Conservation (phyloP, 2,329 filamentous ascomycete species). For the Immersiporthe knoxdaviesiana region DNA sequence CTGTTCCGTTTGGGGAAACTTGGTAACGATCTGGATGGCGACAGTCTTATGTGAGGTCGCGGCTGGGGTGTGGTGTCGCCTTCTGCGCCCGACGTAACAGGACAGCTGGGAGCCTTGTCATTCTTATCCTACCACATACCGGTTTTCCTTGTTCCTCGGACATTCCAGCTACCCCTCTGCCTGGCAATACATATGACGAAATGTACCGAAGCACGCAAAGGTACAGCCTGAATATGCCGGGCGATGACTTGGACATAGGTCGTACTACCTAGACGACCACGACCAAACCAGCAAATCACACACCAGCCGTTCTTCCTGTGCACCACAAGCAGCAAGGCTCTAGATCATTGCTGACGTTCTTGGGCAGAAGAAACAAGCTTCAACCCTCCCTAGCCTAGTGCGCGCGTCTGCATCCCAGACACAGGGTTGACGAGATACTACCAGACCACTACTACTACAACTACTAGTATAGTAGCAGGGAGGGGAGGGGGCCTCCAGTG, state of each 20-base stretch:
- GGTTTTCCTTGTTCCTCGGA: constrained; percentile 1
- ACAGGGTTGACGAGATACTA: constrained; percentile 6
- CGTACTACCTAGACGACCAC: too few relatives aligned
- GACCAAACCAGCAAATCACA: background rate
- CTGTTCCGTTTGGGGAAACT: background rate
- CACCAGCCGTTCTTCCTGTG: background rate
- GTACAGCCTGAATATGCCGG: background rate
- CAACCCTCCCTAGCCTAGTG: background rate
- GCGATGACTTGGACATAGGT: background rate
- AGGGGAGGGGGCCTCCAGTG: constrained; percentile 8
- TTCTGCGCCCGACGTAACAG: background rate
- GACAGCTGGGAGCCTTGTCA: background rate
- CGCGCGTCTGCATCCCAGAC: background rate
- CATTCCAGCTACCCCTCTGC: background rate
- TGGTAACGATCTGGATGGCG: background rate
- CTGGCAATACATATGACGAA: background rate
- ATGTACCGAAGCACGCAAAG: background rate
- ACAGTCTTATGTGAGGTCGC: background rate
- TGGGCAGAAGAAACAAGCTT: constrained; percentile 13
- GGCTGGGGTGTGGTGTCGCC: background rate
- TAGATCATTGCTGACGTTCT: background rate
- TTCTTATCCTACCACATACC: background rate
- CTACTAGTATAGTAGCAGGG: too few relatives aligned
- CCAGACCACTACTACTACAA: background rate
- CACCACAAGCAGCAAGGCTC: background rate